A percentile compares a stretch with the other conserved stretches of the same genome.
Conservation (phyloP, 164 flowering plant genomes). For the Chimonanthus praecox region DNA sequence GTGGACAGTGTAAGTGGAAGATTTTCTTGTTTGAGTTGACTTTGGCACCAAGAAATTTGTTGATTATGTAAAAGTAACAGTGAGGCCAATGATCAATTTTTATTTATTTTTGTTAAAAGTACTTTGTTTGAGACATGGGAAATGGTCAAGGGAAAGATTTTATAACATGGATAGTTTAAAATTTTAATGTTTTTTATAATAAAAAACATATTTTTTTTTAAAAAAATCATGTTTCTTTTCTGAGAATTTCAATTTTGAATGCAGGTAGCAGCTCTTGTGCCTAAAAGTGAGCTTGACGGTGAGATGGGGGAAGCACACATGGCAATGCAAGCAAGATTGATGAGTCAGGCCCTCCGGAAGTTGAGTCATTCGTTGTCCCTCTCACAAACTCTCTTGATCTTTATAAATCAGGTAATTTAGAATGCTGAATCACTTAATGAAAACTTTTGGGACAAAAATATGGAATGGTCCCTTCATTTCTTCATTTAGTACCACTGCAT, state of each 20-base stretch:
- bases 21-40: neutral
- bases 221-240: neutral
- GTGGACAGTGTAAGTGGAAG: conserved; percentile 83
- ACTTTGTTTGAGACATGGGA: too few relatives aligned
- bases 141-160: too few relatives aligned
- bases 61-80: neutral
- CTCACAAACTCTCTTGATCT: conserved; percentile 76
- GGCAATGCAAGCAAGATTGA: conserved; percentile 98
- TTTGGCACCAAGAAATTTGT: neutral
- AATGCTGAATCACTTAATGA: neutral
- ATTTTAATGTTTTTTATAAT: too few relatives aligned
- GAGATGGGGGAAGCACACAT: conserved; percentile 99
- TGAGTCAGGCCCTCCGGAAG: conserved; percentile 98
- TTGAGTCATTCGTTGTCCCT: conserved; percentile 81
- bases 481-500: neutral
- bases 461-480: neutral
- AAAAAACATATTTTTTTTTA: too few relatives aligned
- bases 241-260: neutral
- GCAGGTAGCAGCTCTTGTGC: conserved; percentile 97
- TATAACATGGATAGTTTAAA: too few relatives aligned
- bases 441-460: neutral
- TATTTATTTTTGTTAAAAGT: neutral
- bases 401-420: conserved; percentile 77
- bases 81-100: neutral
- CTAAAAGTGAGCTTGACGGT: conserved; percentile 95